These are phyloP conservation scores for Phytomonas sp. DNA, from an alignment of 208 protist species.

Conservation along the genomic window DNA sequence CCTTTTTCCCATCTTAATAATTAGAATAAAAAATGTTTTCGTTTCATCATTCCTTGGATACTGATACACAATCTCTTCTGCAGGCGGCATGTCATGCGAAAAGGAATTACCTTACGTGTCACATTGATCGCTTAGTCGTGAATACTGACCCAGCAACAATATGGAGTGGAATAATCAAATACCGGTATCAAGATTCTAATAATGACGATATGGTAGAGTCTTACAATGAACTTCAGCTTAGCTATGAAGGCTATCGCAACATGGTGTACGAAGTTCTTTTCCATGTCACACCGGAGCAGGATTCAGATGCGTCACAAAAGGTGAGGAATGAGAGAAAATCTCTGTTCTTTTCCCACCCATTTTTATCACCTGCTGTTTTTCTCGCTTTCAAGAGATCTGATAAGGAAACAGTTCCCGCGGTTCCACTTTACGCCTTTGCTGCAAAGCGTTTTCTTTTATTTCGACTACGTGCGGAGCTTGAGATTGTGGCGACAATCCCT, in stretches of 20 bases:
- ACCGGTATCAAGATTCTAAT: constrained; percentile 18
- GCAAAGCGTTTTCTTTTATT: constrained; percentile 80
- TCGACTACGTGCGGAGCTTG: constrained; percentile 69
- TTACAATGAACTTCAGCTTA: constrained; percentile 59
- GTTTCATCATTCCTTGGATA: constrained; percentile 17
- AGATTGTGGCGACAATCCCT: constrained; percentile 42
- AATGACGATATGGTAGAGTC: constrained; percentile 26
- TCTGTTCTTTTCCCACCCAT: constrained; percentile 78
- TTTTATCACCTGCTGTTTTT: constrained; percentile 80
- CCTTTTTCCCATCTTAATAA: no score
- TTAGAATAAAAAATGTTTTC: constrained; percentile 15
- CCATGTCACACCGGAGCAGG: constrained; percentile 35
- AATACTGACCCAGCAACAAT: constrained; percentile 65
- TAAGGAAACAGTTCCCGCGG: constrained; percentile 47
- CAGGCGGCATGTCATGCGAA: constrained; percentile 35
- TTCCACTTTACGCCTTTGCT: constrained; percentile 76
- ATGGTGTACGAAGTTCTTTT: constrained; percentile 77
- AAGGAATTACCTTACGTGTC: constrained; percentile 33
- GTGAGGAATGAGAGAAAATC: constrained; percentile 30
- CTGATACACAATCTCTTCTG: constrained; percentile 21
- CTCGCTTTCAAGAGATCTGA: constrained; percentile 56
- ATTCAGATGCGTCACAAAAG: constrained; percentile 9
- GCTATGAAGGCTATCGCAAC: constrained; percentile 55
- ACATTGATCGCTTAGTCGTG: constrained; percentile 38
- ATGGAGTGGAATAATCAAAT: constrained; percentile 72